Base-by-base conservation (phyloP, 176 grass and related monocot species). In the Metroxylon sagu region DNA sequence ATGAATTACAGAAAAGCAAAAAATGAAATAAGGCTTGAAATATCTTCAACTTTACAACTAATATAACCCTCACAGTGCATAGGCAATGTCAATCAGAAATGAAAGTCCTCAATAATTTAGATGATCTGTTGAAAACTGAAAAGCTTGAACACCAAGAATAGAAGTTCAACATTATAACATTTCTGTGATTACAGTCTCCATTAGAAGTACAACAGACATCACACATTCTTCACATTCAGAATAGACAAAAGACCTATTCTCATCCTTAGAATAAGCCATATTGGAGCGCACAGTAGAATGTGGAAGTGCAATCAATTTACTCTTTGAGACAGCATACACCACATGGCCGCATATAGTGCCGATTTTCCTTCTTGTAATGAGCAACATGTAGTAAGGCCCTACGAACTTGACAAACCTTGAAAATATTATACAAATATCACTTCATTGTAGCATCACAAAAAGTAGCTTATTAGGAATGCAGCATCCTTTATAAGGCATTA, bases 181-280 rank as follows among this genome's bases (percentile, higher is more conserved):
- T 50, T 60, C 48, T 49, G 30, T 43, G 68, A 64, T 70, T 75
- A 56, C 26, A 48, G 57, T 49, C 76, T 82, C 26, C 51, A 49
- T 71, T 83, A 61, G 23, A 90, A 73, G 77, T 79, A 85, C 80
- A 97, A 66, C 57, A 71, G 72, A 61, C 61, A 78, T 61, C 66
- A 72, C 81, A 83, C 60, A 69, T 68, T 72, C 80, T 92, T 85
- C 83, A 83, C 82, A 83, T 66, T 63, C 64, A 74, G 69, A 85
- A 86, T 81, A 72, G 81, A 85, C 50, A 77, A 80, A 98, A 78
- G 82, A 98, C 94, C 94, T 98, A 84, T 98, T 93, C 78, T 98
- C 94, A 88, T 98, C 94, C 79, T 89, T 98, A 83, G 84, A 98
- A 83, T 86, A 83, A 64, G 82, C 84, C 84, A 92, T 76, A 69